Evolutionary conservation across 2,329 filamentous ascomycete genomes (phyloP).

Genomic region (Rugonectria rugulosa): DNA sequence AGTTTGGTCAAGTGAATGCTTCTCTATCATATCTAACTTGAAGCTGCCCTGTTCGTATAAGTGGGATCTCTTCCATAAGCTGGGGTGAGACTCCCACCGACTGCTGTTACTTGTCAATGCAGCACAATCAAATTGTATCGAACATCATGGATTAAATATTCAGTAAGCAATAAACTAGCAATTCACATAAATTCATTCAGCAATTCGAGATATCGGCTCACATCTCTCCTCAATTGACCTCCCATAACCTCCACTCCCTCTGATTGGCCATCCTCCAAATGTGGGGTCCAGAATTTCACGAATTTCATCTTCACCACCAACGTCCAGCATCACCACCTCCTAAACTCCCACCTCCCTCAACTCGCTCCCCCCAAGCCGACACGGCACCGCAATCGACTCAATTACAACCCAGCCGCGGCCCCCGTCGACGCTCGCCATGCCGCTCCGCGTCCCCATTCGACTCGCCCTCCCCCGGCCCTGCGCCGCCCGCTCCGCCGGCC

Average conservation of each 20-base stretch:
- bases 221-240: no score
- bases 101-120: no score
- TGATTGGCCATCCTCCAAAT: neutral
- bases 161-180: no score
- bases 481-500: constrained; percentile 39
- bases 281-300: constrained; percentile 5
- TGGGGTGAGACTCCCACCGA: no score
- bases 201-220: neutral
- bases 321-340: constrained; percentile 18
- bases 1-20: no score
- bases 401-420: constrained; percentile 21
- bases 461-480: constrained; percentile 52
- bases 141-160: no score
- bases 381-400: constrained; percentile 24
- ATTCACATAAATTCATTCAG: no score
- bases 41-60: no score
- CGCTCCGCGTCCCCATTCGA: constrained; percentile 54
- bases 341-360: constrained; percentile 14
- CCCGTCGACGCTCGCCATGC: constrained; percentile 46
- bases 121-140: no score
- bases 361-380: no score
- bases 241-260: neutral
- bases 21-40: no score
- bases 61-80: no score
- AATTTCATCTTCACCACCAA: constrained; percentile 17